Evolutionary conservation across 768 basidiomycete species (phyloP), one percentile per base, ranked within the genome.

Genomic region (Suillus ampliporus): DNA sequence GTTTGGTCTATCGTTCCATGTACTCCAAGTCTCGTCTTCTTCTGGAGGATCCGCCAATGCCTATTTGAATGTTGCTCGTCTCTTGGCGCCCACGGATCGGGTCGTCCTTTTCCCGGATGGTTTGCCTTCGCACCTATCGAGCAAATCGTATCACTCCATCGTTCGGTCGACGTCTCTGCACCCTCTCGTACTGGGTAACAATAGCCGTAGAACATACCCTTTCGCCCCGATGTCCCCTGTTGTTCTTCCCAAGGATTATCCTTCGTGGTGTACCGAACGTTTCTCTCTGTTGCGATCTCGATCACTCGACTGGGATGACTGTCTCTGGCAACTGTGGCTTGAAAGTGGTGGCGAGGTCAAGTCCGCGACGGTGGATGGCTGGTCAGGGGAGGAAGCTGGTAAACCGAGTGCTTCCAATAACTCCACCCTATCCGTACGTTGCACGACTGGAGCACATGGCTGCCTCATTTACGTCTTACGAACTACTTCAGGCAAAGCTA

Each of bases 301-400:
- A 23, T 63, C 67, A 1, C 72, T 78, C 4, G 86, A 88, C 62
- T 90, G 88, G 88, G 77, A 81, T 38, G 85, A 87, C 62, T 90
- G 89, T 69, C 72, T 89, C 15, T 90, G 88, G 88, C 85, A 86
- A 67, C 62, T 88, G 61, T 84, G 84, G 78, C 77, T 89, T 31
- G 83, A 86, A 60, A 81, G 78, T 60, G 81, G 79, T 40, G 87
- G 87, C 15, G 73, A 74, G 14, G 71, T 77, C 7, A 54, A 54
- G 15, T 54, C 53, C 15, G 23, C 15, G 37, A 10, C 35, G 17
- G 37, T 54, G 53, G 23, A 54, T 26, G 23, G 10, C 37, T 38
- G 53, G 53, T 11, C 37, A 54, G 21, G 23, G 35, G 15, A 11
- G 10, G 53, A 54, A 38, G 23, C 23, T 10, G 34, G 40, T 19